These are phyloP conservation scores for Mycena latifolia DNA, from an alignment of 768 basidiomycete genomes.

Conservation along the genomic window DNA sequence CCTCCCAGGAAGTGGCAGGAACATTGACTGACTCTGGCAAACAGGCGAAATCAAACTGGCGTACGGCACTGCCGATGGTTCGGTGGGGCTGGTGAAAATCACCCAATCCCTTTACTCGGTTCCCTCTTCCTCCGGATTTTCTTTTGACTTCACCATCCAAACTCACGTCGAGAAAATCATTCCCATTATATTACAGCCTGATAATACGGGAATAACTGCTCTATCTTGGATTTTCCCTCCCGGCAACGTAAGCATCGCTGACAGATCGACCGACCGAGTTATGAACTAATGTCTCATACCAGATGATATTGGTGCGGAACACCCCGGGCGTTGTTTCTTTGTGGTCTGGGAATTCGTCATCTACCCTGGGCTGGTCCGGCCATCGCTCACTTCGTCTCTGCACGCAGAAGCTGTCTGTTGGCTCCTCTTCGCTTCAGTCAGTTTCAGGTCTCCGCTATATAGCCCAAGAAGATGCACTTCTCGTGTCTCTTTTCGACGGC, in stretches of 20 bases:
- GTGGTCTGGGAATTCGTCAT: slow-evolving; percentile 45
- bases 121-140: slow-evolving; percentile 39
- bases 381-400: slow-evolving; percentile 46
- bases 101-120: slow-evolving; percentile 42
- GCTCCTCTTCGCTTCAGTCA: slow-evolving; percentile 57
- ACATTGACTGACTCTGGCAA: no score
- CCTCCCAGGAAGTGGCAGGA: no score
- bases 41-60: slow-evolving; percentile 57
- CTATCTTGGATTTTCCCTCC: slow-evolving; percentile 56
- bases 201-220: slow-evolving; percentile 55
- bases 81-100: slow-evolving; percentile 53
- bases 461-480: slow-evolving; percentile 52
- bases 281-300: slow-evolving; percentile 1
- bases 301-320: slow-evolving; percentile 59
- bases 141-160: slow-evolving; percentile 46
- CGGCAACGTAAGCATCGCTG: slow-evolving; percentile 28
- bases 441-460: slow-evolving; percentile 60
- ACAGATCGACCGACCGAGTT: no score
- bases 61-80: slow-evolving; percentile 58
- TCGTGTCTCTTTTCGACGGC: slow-evolving; percentile 63
- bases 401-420: slow-evolving; percentile 53
- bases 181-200: slow-evolving; percentile 39
- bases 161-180: slow-evolving; percentile 38
- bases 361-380: slow-evolving; percentile 51
- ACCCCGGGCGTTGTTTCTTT: slow-evolving; percentile 60